Evolutionary conservation across 2,329 filamentous ascomycete species (phyloP).

Genomic region (Diaporthe sp.): DNA sequence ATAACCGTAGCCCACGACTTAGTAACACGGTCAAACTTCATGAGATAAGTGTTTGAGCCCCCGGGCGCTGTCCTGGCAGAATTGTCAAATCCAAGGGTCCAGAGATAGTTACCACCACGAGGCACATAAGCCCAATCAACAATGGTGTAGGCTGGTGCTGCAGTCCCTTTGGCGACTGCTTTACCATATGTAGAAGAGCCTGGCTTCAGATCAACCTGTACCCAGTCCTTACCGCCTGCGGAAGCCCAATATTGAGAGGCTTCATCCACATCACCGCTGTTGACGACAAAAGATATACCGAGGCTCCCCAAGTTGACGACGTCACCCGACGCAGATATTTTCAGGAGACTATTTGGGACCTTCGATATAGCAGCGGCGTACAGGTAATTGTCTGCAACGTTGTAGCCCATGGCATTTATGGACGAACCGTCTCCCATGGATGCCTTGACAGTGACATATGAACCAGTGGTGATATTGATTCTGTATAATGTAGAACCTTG

Average conservation of each 20-base stretch:
- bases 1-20: neutral
- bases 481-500: neutral
- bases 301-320: neutral
- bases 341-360: neutral
- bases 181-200: neutral
- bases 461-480: neutral
- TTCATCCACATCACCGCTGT: neutral
- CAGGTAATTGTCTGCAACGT: neutral
- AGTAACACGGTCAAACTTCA: neutral
- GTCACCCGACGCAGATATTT: neutral
- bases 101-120: neutral
- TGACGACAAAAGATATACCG: neutral
- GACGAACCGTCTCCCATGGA: neutral
- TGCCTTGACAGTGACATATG: neutral
- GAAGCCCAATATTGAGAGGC: neutral
- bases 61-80: neutral
- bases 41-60: neutral
- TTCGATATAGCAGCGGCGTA: neutral
- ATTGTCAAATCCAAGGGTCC: neutral
- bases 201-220: neutral
- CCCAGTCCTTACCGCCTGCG: neutral
- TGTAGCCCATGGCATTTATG: neutral
- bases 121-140: neutral
- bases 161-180: neutral
- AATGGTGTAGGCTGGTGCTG: neutral